Base-by-base conservation (phyloP, 2,329 filamentous ascomycete species). In the Phyllosticta citribraziliensis region DNA sequence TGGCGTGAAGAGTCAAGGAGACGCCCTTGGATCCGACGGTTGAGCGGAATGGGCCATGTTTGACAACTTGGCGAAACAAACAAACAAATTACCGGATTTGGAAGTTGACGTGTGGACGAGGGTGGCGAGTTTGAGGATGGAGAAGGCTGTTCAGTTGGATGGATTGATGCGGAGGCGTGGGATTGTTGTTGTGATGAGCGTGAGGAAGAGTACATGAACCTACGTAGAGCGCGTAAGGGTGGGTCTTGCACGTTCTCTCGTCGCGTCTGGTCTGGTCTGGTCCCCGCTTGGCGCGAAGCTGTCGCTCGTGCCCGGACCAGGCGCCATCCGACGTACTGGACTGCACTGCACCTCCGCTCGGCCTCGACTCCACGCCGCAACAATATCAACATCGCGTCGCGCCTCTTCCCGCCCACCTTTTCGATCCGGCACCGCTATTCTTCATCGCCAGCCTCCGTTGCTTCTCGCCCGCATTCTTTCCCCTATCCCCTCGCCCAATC, bases 361-460 rank as follows among this genome's bases (percentile, higher is more conserved):
- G 6, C 27, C 27, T 30, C 40, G 14, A 47, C 40, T 47, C 40
- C 53, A 56, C 58, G 52, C 35, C 53, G 58, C 55, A 40, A 40
- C 53, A 52, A 19, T 54, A 60, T 52, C 53, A 60, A 51, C 58
- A 55, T 55, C 25, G 58, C 52, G 52, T 55, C 40, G 40, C 40
- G 58, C 30, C 40, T 35, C 11, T 54, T 22, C 40, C 33, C 22
- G 17, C 24, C 24, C 4, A 10, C 52, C 12, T 55, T 22, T 17
- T 20, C 12, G 8, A 22, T 24, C n/a, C 20, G 12, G 12, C 6
- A 53, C 11, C 10, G 17, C 11, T n/a, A 5, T n/a, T 27, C 22
- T n/a, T 27, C 20, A 2, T 52, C 25, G 24, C 53, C 24, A 19
- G 53, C 40, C 25, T 1, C 53, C 22, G 12, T 40, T 19, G 8